Base-by-base conservation (phyloP, 805 yeast genomes). In the Priceomyces melissophilus region DNA sequence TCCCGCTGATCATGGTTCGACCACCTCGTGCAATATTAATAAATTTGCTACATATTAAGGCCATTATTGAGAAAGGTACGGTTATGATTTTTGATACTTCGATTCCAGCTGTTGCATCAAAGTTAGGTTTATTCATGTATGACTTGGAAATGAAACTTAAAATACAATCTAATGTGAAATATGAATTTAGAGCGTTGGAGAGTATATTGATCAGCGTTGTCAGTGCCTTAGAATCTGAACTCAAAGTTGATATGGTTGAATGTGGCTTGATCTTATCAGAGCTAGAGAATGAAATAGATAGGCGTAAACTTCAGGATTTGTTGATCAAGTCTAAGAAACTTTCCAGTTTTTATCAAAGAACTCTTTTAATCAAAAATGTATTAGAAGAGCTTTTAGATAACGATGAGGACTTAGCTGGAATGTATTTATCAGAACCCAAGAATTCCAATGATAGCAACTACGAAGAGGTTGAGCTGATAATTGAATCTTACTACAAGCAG, bases 401-500 rank as follows among this genome's bases (percentile, higher is more conserved):
- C 48, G 96, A 88, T 57, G 96, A 89, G 40, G 95, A 87, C 61
- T 62, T 89, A 45, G 79, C 80, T 26, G 84, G 78, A 8, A 83
- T 90, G 90, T 87, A 86, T 55, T 63, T 89, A 39, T 77, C 84
- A 0, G 79, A 73, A 10, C 52, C 60, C 5, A 54, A 54, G 36
- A 39, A 39, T 17, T 54, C 49, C 34, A 48, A 54, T 30, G 45
- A 57, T 8, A 43, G 40, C 23, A 78, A 76, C 54, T 75, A 72
- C 47, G 86, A 83, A 7, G 96, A 90, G 51, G 74, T 87, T 14
- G 97, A 90, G 60, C 84, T 89, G 82, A 69, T 90, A 37, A 59
- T 90, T 14, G 97, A 90, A 56, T 79, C 96, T 0, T 90, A 90
- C 63, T 89, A 87, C 61, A 84, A 85, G 44, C 96, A 89, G 52